A percentile compares a stretch with the other conserved stretches of the same genome.
Evolutionary conservation across 169 alveolate species (phyloP).

Genomic region (Plasmodium vivax): DNA sequence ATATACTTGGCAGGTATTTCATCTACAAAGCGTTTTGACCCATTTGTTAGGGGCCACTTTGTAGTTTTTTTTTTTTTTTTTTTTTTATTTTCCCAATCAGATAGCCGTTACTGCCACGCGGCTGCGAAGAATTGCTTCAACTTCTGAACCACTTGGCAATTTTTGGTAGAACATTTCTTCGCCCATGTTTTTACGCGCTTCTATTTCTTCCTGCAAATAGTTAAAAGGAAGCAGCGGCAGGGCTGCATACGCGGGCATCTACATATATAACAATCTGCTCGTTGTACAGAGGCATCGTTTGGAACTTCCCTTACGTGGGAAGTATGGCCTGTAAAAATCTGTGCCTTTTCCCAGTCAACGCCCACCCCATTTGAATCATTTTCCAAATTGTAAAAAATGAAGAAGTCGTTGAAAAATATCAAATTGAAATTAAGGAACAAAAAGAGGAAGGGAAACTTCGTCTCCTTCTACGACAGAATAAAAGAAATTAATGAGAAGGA

Average conservation of each 20-base stretch:
- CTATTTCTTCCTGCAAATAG: neutral
- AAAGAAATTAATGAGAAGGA: slow-evolving; percentile 72
- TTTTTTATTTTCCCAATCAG: too few relatives aligned
- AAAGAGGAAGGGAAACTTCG: slow-evolving; percentile 41
- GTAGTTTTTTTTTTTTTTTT: neutral
- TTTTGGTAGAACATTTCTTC: slow-evolving; percentile 28
- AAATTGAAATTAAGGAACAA: slow-evolving; percentile 45
- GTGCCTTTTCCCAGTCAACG: neutral
- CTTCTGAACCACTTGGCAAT: neutral
- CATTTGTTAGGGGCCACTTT: neutral
- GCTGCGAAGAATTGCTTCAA: neutral
- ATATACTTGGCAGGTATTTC: neutral
- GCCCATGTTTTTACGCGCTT: neutral
- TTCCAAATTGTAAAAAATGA: slow-evolving; percentile 1
- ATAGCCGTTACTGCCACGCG: neutral
- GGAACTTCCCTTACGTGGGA: neutral
- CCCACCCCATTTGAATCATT: neutral
- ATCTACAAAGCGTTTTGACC: neutral
- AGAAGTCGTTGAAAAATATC: slow-evolving; percentile 15
- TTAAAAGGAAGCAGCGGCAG: slow-evolving; percentile 11
- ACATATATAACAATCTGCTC: neutral
- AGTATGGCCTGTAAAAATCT: neutral
- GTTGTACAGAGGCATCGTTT: neutral
- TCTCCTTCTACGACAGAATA: slow-evolving; percentile 67
- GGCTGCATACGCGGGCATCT: neutral